These are phyloP conservation scores for Aspergillus quadricinctus DNA, from an alignment of 2,329 filamentous ascomycete species.

Conservation along the genomic window DNA sequence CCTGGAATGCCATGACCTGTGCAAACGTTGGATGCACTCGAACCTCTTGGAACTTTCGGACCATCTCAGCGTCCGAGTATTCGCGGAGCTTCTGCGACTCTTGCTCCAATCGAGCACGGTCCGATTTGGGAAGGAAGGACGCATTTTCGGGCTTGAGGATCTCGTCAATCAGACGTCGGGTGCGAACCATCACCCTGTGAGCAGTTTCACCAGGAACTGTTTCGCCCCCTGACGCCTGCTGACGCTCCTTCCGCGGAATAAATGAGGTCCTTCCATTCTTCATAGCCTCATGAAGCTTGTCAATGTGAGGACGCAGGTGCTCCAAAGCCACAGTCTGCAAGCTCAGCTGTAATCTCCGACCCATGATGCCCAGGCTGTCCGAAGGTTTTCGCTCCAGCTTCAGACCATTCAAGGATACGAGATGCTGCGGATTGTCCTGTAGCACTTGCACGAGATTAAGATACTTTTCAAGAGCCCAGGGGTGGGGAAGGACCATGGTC, in stretches of 20 bases:
- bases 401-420: constrained; percentile 27
- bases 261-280: constrained; percentile 10
- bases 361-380: constrained; percentile 19
- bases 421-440: constrained; percentile 23
- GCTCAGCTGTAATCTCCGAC: constrained; percentile 22
- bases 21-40: constrained; percentile 20
- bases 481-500: constrained; percentile 25
- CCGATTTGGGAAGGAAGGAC: constrained; percentile 19
- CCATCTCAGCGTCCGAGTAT: constrained; percentile 24
- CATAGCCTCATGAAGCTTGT: constrained; percentile 27
- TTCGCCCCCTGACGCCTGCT: constrained; percentile 13
- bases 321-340: constrained; percentile 21
- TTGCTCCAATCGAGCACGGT: constrained; percentile 18
- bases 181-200: constrained; percentile 21
- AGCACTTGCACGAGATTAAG: constrained; percentile 24
- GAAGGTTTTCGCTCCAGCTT: constrained; percentile 10
- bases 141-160: constrained; percentile 24
- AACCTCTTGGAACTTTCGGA: constrained; percentile 8
- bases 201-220: constrained; percentile 22
- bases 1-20: constrained; percentile 18
- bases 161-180: constrained; percentile 34
- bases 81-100: constrained; percentile 26
- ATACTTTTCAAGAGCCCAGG: constrained; percentile 27
- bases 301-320: constrained; percentile 24
- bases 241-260: constrained; percentile 2